Conservation (phyloP, 1,284 basidiomycete species). For the Trametes pubescens region DNA sequence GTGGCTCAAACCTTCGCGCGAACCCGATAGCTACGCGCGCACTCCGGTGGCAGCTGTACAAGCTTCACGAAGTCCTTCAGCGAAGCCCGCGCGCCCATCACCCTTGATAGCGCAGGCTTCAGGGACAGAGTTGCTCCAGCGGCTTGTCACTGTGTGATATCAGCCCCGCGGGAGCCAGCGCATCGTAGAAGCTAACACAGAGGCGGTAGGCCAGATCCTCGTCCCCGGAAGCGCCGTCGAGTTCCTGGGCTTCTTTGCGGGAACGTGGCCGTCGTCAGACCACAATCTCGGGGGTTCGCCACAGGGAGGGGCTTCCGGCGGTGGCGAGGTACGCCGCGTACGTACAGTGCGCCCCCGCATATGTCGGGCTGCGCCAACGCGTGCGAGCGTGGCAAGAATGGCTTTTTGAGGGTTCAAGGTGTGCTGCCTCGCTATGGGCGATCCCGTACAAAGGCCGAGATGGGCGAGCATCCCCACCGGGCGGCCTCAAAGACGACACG, state of each 20-base stretch:
- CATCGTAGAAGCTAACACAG: background rate
- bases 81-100: background rate
- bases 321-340: conserved; percentile 5
- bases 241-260: conserved; percentile 19
- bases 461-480: background rate
- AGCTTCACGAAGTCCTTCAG: background rate
- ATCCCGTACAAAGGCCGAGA: conserved; percentile 13
- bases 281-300: conserved; percentile 15
- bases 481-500: background rate
- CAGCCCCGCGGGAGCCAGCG: background rate
- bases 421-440: background rate
- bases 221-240: background rate
- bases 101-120: background rate
- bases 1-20: conserved; percentile 1
- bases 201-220: conserved; percentile 2
- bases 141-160: background rate
- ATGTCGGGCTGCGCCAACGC: conserved; percentile 7
- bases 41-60: background rate
- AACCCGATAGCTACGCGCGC: background rate
- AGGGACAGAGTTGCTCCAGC: background rate
- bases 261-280: conserved; percentile 25
- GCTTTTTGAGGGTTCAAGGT: conserved; percentile 9
- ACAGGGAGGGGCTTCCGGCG: conserved; percentile 1
- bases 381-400: background rate
- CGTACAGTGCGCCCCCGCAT: conserved; percentile 18